A percentile compares a stretch with the other conserved stretches of the same genome.
phyloP scores from a whole-genome alignment of 1,284 basidiomycete genomes.

The Violaceomyces palustris region DNA sequence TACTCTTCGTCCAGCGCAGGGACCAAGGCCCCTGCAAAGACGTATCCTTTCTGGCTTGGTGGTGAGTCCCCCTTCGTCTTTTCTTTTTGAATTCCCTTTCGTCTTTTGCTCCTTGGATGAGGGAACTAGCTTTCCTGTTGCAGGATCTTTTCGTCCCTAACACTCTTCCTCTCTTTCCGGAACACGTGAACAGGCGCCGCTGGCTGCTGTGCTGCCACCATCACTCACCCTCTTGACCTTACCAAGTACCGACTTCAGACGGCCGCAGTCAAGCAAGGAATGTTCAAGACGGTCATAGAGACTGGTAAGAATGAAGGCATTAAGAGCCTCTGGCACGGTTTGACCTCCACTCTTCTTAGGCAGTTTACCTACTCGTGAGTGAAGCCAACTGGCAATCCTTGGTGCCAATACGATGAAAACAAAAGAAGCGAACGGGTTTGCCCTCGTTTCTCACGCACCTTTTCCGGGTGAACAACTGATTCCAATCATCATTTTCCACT shows the following conservation, averaged over 20 bases:
- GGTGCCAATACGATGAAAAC: too few species aligned
- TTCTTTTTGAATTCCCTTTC: not conserved
- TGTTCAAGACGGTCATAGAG: conserved; percentile 33
- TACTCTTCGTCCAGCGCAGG: not conserved
- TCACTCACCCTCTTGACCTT: conserved; percentile 53
- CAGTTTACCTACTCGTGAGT: conserved; percentile 52
- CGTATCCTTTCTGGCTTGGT: conserved; percentile 50
- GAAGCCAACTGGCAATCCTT: too few species aligned
- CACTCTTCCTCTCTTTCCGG: too few species aligned
- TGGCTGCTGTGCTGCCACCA: conserved; percentile 26
- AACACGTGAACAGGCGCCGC: conserved; percentile 32
- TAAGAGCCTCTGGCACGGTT: conserved; percentile 45
- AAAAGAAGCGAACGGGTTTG: too few species aligned
- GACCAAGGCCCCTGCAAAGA: conserved; percentile 15
- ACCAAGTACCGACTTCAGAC: conserved; percentile 53
- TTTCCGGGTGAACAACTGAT: too few species aligned
- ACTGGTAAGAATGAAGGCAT: conserved; percentile 31
- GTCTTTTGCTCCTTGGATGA: not conserved
- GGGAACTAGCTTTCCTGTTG: not conserved
- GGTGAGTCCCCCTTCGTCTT: conserved; percentile 39
- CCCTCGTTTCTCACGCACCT: too few species aligned
- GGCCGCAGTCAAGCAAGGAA: conserved; percentile 32
- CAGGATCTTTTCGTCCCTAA: not conserved
- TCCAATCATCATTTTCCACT: too few species aligned
- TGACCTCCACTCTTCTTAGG: conserved; percentile 43